Conservation (phyloP, 1,139 yeast species). For the Zygotorulaspora mrakii region DNA sequence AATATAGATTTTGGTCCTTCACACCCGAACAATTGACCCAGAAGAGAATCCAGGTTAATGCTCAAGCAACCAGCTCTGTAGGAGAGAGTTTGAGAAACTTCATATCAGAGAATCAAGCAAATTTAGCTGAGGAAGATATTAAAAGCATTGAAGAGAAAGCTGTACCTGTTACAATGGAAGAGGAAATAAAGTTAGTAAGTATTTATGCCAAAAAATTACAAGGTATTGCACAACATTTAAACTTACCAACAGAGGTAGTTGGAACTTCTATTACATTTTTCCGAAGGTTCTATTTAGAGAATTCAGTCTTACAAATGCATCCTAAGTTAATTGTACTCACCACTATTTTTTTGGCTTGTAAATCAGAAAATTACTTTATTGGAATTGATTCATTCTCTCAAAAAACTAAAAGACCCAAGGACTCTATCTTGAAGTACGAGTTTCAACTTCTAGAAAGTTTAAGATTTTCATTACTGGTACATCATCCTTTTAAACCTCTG, state of each 20-base stretch:
- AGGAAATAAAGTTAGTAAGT: constrained; percentile 62
- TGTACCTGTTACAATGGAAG: constrained; percentile 56
- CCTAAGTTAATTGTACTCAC: constrained; percentile 83
- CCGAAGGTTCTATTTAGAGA: constrained; percentile 70
- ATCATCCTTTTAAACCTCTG: constrained; percentile 81
- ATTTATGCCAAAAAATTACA: constrained; percentile 71
- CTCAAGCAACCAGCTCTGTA: constrained; percentile 47
- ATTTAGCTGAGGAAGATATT: constrained; percentile 36
- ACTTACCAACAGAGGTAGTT: constrained; percentile 60
- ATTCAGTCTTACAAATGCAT: constrained; percentile 80
- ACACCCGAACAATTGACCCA: constrained; percentile 52
- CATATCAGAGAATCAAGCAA: constrained; percentile 37
- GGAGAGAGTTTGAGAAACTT: constrained; percentile 38
- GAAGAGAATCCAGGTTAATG: constrained; percentile 48
- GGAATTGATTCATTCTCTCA: constrained; percentile 78
- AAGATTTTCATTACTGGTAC: constrained; percentile 75
- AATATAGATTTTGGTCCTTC: constrained; percentile 82
- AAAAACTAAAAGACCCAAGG: constrained; percentile 59
- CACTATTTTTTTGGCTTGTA: constrained; percentile 86
- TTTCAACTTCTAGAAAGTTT: constrained; percentile 70
- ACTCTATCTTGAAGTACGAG: constrained; percentile 72
- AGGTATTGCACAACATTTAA: constrained; percentile 53
- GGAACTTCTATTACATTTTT: constrained; percentile 87
- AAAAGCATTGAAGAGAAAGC: constrained; percentile 41
- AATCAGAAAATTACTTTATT: constrained; percentile 85